phyloP scores from a whole-genome alignment of 306 rosid species.

The Quercus alba region DNA sequence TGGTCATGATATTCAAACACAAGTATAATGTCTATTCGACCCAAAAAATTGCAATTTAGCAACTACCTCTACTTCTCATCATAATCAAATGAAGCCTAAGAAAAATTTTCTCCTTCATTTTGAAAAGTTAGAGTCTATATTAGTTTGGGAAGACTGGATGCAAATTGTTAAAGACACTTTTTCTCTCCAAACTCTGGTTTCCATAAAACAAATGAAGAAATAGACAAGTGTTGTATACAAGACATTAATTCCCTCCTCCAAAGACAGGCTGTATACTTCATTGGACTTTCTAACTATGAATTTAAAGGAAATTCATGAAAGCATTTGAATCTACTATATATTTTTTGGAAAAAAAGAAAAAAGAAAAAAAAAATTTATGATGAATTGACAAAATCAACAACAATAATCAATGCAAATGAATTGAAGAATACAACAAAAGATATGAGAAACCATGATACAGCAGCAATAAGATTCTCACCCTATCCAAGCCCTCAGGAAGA shows the following conservation, averaged over 20 bases:
- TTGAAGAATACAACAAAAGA: neutral
- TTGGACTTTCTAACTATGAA: neutral
- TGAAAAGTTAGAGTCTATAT: too few relatives aligned
- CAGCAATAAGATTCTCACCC: constrained; percentile 47
- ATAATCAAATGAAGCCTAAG: neutral
- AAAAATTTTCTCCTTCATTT: too few relatives aligned
- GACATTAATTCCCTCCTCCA: neutral
- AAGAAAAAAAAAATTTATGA: neutral
- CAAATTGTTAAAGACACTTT: neutral
- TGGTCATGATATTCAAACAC: neutral
- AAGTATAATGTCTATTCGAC: too few relatives aligned
- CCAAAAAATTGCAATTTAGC: too few relatives aligned
- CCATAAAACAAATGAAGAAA: neutral
- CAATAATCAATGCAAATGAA: neutral
- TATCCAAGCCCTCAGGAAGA: constrained; percentile 86
- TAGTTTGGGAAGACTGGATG: neutral
- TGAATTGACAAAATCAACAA: neutral
- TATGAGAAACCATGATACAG: constrained; percentile 1
- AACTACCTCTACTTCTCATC: too few relatives aligned
- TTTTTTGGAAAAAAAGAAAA: neutral
- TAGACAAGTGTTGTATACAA: neutral
- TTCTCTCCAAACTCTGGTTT: neutral
- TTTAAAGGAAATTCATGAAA: neutral
- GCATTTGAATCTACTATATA: neutral
- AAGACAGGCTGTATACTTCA: neutral